phyloP scores from a whole-genome alignment of 352 stramenopile genomes.

The Globisporangium ultimum region DNA sequence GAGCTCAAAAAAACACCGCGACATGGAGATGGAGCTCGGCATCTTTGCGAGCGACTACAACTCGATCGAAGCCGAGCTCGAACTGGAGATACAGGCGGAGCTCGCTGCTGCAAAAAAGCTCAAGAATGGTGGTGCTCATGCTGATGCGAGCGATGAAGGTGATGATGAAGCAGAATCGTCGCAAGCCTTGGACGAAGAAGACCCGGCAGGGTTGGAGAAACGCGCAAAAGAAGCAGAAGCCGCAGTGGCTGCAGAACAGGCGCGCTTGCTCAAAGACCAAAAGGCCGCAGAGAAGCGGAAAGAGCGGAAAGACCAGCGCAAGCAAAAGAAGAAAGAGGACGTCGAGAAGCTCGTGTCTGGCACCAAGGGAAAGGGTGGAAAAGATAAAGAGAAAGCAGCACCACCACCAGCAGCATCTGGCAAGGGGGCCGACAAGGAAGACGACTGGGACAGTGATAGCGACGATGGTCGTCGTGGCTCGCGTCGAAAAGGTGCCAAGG shows the following conservation, averaged over 20 bases:
- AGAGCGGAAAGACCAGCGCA: conserved; percentile 81
- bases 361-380: conserved; percentile 28
- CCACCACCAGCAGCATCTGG: neutral
- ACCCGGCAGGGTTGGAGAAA: conserved; percentile 17
- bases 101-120: conserved; percentile 38
- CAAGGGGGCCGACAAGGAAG: conserved; percentile 31
- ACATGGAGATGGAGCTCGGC: conserved; percentile 72
- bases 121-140: conserved; percentile 1
- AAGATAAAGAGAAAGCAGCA: conserved; percentile 1
- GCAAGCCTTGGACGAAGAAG: conserved; percentile 3
- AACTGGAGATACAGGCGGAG: conserved; percentile 52
- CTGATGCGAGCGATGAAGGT: neutral
- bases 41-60: conserved; percentile 42
- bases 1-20: conserved; percentile 77
- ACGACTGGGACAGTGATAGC: neutral
- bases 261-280: conserved; percentile 66
- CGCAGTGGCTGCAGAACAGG: conserved; percentile 38
- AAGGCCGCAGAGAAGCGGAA: conserved; percentile 76
- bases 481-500: conserved; percentile 13
- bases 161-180: neutral
- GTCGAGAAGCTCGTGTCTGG: conserved; percentile 59
- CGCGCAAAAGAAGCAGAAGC: conserved; percentile 32
- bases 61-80: conserved; percentile 59
- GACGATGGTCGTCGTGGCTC: conserved; percentile 15
- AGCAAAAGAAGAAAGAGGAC: conserved; percentile 77